Base-by-base conservation (phyloP, 1,284 basidiomycete species). In the Porogramme epimiltina region DNA sequence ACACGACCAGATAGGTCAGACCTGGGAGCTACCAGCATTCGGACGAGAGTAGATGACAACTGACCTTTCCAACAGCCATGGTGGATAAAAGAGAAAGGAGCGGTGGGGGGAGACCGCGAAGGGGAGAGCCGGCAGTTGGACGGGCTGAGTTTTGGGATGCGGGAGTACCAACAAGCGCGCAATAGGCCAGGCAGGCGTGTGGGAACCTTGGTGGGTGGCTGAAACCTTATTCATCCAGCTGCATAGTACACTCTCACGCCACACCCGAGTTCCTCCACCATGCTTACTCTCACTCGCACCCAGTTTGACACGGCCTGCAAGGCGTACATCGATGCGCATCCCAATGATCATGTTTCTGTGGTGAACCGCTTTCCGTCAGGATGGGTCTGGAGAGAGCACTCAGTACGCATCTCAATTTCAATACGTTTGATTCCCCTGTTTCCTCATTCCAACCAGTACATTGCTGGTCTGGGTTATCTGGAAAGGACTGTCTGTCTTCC, bases 61-160 rank as follows among this genome's bases (percentile, higher is more conserved):
- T 48, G 52, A 89, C 90, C 82, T 95, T 95, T 71, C 93, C 93
- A 77, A 95, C 91, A 73, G 93, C 93, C 93, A 95, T 95, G 72
- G 53, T 81, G 70, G 66, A 66, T 71, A 67, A 72, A 60, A 60
- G 56, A 65, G 66, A 61, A 65, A 66, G 55, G 42, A 66, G 73
- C 73, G 75, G 73, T 69, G 64, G 66, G 66, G 69, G 63, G 66
- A 62, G 70, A 75, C 77, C 73, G 74, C 68, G 66, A 60, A 64
- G 70, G 66, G 67, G 68, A 62, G 49, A 73, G 74, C 76, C 72
- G 74, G 71, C 64, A 74, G 66, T 77, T 78, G 78, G 73, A 73
- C 72, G 74, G 73, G 74, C 73, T 76, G 71, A 73, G 71, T 74
- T 78, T 77, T 75, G 66, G 66, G 60, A 62, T 64, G 53, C 56